A percentile compares a stretch with the other conserved stretches of the same genome.
Evolutionary conservation across 345 rosid species (phyloP).

Genomic region (Pistacia atlantica): DNA sequence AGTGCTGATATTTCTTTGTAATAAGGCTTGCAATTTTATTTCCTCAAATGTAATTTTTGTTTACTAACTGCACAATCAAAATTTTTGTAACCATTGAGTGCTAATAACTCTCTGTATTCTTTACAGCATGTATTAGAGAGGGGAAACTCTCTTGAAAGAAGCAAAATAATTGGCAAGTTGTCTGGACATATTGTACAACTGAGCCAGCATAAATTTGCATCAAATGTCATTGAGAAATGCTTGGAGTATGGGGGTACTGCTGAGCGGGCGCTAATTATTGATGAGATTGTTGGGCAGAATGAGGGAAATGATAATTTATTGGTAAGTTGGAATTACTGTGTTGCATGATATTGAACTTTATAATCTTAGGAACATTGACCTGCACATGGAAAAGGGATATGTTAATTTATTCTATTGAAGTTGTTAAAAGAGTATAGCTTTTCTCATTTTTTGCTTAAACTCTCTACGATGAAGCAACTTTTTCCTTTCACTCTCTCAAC

Average conservation of each 20-base stretch:
- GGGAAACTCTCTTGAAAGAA: slow-evolving; percentile 56
- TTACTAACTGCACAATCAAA: not conserved
- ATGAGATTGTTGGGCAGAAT: slow-evolving; percentile 53
- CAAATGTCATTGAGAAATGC: slow-evolving; percentile 76
- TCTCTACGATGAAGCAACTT: not conserved
- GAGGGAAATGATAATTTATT: slow-evolving; percentile 58
- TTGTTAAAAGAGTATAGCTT: not conserved
- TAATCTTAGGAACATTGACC: not conserved
- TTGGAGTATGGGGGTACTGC: slow-evolving; percentile 51
- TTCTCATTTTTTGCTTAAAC: not conserved
- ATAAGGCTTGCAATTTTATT: not conserved
- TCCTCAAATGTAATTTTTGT: not conserved
- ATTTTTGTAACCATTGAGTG: not conserved
- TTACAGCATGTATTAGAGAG: slow-evolving; percentile 66
- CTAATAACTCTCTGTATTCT: not conserved
- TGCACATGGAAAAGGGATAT: not conserved
- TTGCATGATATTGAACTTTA: not conserved
- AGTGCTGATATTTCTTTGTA: not conserved
- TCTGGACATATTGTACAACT: slow-evolving; percentile 58
- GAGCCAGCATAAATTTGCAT: slow-evolving; percentile 76
- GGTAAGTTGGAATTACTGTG: slow-evolving; percentile 37
- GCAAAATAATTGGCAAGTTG: slow-evolving; percentile 53
- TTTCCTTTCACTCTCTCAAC: not conserved
- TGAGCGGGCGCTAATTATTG: slow-evolving; percentile 56
- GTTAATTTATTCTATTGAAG: not conserved